A percentile compares a stretch with the other conserved stretches of the same genome.
These are phyloP conservation scores for Fusarium sp. DNA, from an alignment of 2,329 filamentous ascomycete species.

Conservation along the genomic window DNA sequence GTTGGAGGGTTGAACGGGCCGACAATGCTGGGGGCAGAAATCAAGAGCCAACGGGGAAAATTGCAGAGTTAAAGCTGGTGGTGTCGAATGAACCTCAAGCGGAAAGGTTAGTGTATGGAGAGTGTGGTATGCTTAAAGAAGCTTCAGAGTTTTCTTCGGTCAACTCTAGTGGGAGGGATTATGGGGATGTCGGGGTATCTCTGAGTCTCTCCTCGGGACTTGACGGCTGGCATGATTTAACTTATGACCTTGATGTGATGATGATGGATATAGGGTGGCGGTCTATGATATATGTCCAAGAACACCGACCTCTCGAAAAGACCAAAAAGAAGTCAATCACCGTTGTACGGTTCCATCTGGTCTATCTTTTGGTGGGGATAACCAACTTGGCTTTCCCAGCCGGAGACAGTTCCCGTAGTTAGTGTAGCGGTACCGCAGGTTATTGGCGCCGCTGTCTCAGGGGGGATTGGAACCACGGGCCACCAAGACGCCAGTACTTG, in stretches of 20 bases:
- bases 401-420: slow-evolving; percentile 44
- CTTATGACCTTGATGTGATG: slow-evolving; percentile 5
- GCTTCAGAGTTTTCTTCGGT: slow-evolving; percentile 22
- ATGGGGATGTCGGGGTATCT: neutral
- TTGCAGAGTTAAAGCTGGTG: slow-evolving; percentile 16
- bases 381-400: slow-evolving; percentile 37
- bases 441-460: slow-evolving; percentile 42
- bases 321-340: slow-evolving; percentile 1
- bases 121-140: slow-evolving; percentile 36
- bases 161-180: slow-evolving; percentile 7
- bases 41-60: slow-evolving; percentile 12
- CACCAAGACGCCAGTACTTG: slow-evolving; percentile 6
- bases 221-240: neutral
- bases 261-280: neutral
- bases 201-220: neutral
- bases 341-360: slow-evolving; percentile 8
- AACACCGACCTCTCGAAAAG: neutral
- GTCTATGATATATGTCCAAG: slow-evolving; percentile 10
- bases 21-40: slow-evolving; percentile 6
- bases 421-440: slow-evolving; percentile 39
- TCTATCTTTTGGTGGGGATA: slow-evolving; percentile 18
- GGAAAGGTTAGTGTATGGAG: slow-evolving; percentile 34
- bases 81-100: slow-evolving; percentile 28
- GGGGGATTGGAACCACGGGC: slow-evolving; percentile 21
- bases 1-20: slow-evolving; percentile 35